These are phyloP conservation scores for Massariosphaeria phaeospora DNA, from an alignment of 495 filamentous ascomycete genomes.

Conservation along the genomic window DNA sequence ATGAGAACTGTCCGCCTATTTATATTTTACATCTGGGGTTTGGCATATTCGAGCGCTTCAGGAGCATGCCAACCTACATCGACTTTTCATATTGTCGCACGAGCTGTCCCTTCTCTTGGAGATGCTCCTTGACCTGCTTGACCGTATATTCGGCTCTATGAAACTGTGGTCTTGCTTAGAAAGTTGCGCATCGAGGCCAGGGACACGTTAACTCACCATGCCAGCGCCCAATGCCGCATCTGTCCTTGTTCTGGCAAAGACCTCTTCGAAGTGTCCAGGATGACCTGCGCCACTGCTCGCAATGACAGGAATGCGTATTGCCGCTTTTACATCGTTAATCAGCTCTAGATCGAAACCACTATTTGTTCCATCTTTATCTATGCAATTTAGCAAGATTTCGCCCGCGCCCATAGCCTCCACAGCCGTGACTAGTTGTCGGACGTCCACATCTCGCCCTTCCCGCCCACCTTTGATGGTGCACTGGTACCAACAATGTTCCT, in stretches of 20 bases:
- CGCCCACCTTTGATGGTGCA: constrained; percentile 94
- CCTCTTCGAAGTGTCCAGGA: constrained; percentile 84
- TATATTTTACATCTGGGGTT: too few relatives aligned
- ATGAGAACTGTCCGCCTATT: not conserved
- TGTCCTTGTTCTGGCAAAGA: constrained; percentile 76
- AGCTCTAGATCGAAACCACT: constrained; percentile 93
- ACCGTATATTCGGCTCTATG: constrained; percentile 94
- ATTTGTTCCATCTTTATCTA: constrained; percentile 94
- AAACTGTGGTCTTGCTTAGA: constrained; percentile 51
- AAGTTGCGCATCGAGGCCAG: not conserved
- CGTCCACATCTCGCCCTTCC: constrained; percentile 85
- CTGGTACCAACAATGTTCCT: constrained; percentile 91
- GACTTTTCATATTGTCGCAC: constrained; percentile 67
- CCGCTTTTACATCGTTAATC: constrained; percentile 76
- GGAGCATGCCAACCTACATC: constrained; percentile 34
- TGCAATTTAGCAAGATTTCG: constrained; percentile 93
- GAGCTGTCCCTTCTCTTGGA: constrained; percentile 64
- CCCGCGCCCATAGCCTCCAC: constrained; percentile 96
- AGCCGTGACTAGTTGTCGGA: constrained; percentile 75
- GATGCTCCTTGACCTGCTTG: constrained; percentile 81
- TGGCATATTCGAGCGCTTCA: too few relatives aligned
- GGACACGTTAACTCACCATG: constrained; percentile 58
- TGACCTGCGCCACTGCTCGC: constrained; percentile 90
- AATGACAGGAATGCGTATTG: constrained; percentile 87
- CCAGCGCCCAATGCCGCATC: constrained; percentile 93